Base-by-base conservation (phyloP, 139 green algal species). In the Pseudopediastrum boryanum region DNA sequence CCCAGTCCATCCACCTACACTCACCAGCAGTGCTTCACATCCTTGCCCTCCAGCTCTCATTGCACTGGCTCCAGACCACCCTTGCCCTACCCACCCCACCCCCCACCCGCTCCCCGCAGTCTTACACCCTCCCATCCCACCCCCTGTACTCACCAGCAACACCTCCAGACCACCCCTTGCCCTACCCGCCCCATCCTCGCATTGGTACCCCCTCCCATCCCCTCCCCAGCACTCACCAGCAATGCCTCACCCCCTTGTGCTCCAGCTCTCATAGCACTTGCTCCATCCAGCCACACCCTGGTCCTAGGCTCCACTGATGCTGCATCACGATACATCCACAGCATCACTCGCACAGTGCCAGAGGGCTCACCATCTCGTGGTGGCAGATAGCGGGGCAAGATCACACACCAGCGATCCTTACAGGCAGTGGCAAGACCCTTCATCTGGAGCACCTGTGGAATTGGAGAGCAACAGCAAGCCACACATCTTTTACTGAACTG, bases 361-460 rank as follows among this genome's bases (percentile, higher is more conserved):
- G 65, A 46, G 35, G 31, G 31, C 1, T 36, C 59, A 27, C 62
- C 27, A 12, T 25, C 31, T 19, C 36, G 33, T 2, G 59, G 52
- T 8, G 74, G 74, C 9, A 51, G 44, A 48, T 74, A 81, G 35
- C 74, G 61, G 12, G 74, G 74, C 41, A 51, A 36, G 5, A 81
- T 29, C 23, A 81, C 74, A 33, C 64, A 62, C 74, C 74, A 81
- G 46, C 74, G 74, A 13, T 81, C 74, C 35, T 81, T 81, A 3
- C 46, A 36, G 44, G 74, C 44, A 51, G 62, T n/a, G 62, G 44
- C 63, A 43, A 81, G 73, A 35, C 74, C 74, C 44, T 74, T 73
- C 12, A 81, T 39, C 61, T 81, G 74, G 25, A 74, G 62, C 6
- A 81, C 74, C 74, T 81, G 62, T 50, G 54, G 48, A 58, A 58